Evolutionary conservation across 495 filamentous ascomycete species (phyloP).

Genomic region (Neurospora sp.): DNA sequence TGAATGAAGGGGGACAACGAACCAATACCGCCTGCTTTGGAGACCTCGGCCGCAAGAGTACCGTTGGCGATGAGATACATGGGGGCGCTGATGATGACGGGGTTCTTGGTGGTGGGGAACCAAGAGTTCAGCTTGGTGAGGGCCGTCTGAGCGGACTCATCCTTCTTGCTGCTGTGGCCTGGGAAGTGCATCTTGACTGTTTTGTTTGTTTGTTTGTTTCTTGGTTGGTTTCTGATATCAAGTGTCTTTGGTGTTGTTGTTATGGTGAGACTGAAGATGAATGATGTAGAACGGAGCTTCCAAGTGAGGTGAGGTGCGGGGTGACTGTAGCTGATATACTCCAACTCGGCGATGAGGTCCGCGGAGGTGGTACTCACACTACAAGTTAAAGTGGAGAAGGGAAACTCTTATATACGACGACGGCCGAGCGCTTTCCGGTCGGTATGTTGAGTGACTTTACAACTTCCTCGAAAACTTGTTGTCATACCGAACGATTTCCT

Average conservation of each 20-base stretch:
- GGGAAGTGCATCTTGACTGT: background rate
- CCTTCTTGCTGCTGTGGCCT: background rate
- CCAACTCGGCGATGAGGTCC: background rate
- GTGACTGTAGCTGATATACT: background rate
- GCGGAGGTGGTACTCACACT: background rate
- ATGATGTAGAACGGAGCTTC: background rate
- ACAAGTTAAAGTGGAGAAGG: background rate
- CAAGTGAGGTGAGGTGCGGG: background rate
- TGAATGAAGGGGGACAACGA: background rate
- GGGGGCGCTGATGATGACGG: slow-evolving; percentile 58
- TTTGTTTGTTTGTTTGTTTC: background rate
- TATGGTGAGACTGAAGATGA: background rate
- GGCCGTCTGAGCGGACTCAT: background rate
- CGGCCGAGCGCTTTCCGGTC: background rate
- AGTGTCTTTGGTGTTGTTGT: background rate
- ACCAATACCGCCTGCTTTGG: slow-evolving; percentile 58
- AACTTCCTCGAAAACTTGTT: background rate
- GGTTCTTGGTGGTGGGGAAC: slow-evolving; percentile 50
- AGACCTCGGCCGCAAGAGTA: slow-evolving; percentile 52
- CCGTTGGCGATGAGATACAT: slow-evolving; percentile 60
- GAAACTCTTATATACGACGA: background rate
- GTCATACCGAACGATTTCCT: background rate
- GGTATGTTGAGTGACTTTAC: background rate
- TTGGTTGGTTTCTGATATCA: background rate
- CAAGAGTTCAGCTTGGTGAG: slow-evolving; percentile 8